A percentile compares a stretch with the other conserved stretches of the same genome.
Conservation (phyloP, 192 early-diverging fungal genomes). For the Backusella morwellensis region DNA sequence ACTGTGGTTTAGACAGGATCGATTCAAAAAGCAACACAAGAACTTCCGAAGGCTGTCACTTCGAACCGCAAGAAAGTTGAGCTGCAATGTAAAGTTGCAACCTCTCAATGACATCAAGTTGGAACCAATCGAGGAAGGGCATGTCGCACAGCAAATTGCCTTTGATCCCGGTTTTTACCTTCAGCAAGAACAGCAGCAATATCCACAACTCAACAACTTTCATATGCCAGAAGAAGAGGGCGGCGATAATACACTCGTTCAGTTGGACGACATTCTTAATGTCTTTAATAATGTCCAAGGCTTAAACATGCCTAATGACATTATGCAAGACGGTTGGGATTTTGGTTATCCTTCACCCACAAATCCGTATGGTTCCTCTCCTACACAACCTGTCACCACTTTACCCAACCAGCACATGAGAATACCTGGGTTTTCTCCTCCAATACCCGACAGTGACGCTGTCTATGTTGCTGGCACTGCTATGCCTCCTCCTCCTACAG, state of each 20-base stretch:
- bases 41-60: not conserved
- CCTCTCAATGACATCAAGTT: not conserved
- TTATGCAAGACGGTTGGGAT: constrained; percentile 12
- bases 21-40: constrained; percentile 9
- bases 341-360: not conserved
- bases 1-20: constrained; percentile 62
- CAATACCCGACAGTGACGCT: constrained; percentile 16
- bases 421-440: not conserved
- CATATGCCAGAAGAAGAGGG: constrained; percentile 15
- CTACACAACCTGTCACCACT: constrained; percentile 5
- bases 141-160: not conserved
- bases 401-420: not conserved
- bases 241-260: not conserved
- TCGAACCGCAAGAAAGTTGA: not conserved
- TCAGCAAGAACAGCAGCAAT: not conserved
- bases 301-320: constrained; percentile 10
- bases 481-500: constrained; percentile 18
- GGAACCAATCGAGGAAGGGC: not conserved
- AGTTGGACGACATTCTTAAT: constrained; percentile 4
- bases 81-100: not conserved
- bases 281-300: not conserved
- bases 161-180: not conserved
- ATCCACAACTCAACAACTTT: not conserved
- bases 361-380: not conserved
- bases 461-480: constrained; percentile 9